phyloP scores from a whole-genome alignment of 305 asterid genomes.

The Fraxinus baroniana region DNA sequence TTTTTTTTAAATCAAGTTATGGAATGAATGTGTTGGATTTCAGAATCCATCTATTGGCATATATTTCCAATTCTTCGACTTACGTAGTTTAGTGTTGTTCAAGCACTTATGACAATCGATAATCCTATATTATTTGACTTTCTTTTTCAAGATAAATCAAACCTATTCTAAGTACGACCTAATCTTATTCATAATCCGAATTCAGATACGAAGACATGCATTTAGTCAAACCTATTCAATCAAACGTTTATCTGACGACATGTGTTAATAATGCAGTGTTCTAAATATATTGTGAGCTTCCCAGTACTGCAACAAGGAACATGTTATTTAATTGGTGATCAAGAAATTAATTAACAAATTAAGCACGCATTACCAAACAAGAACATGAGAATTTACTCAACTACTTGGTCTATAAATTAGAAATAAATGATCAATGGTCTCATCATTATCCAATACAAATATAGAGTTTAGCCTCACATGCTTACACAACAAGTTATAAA shows the following conservation, averaged over 20 bases:
- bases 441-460: neutral
- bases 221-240: neutral
- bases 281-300: neutral
- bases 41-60: neutral
- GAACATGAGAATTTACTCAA: neutral
- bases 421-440: neutral
- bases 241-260: neutral
- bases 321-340: neutral
- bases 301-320: neutral
- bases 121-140: neutral
- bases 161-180: neutral
- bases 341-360: neutral
- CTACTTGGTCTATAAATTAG: neutral
- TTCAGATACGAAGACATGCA: neutral
- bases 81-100: neutral
- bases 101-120: neutral
- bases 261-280: neutral
- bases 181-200: neutral
- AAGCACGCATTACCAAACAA: neutral
- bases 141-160: neutral
- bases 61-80: neutral
- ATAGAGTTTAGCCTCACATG: neutral
- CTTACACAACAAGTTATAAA: neutral
- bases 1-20: neutral
- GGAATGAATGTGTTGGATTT: neutral